A percentile compares a stretch with the other conserved stretches of the same genome.
These are phyloP conservation scores for Tricholoma terreum DNA, from an alignment of 768 basidiomycete genomes.

Conservation along the genomic window DNA sequence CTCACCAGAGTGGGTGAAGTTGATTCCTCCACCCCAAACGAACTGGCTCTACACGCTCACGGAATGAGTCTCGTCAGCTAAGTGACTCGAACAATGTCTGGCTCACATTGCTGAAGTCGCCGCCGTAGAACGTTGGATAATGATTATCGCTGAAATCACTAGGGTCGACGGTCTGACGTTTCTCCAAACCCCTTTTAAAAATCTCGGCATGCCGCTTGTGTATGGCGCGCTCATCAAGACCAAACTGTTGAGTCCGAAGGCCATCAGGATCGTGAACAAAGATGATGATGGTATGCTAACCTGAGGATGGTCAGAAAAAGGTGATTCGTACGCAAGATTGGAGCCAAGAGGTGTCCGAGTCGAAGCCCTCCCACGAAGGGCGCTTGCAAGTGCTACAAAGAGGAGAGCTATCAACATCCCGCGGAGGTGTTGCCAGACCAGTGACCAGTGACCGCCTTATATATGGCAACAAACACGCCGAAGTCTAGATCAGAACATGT, in stretches of 20 bases:
- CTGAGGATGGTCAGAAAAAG: slow-evolving; percentile 33
- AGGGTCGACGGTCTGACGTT: too few relatives aligned
- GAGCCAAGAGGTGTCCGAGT: too few relatives aligned
- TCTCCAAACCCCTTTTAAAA: slow-evolving; percentile 25
- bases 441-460: too few relatives aligned
- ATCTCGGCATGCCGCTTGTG: slow-evolving; percentile 35
- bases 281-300: slow-evolving; percentile 12
- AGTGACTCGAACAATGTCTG: neutral
- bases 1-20: slow-evolving; percentile 47
- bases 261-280: neutral
- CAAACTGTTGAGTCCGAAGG: slow-evolving; percentile 28
- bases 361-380: too few relatives aligned
- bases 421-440: too few relatives aligned
- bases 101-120: slow-evolving; percentile 46
- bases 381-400: too few relatives aligned
- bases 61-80: neutral
- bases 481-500: too few relatives aligned
- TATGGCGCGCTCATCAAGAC: slow-evolving; percentile 34
- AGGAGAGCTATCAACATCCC: too few relatives aligned
- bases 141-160: slow-evolving; percentile 40
- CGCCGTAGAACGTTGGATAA: slow-evolving; percentile 48
- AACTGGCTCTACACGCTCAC: slow-evolving; percentile 33
- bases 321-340: slow-evolving; percentile 41
- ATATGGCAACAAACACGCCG: too few relatives aligned
- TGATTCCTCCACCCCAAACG: slow-evolving; percentile 48